phyloP scores from a whole-genome alignment of 2,329 filamentous ascomycete species.

The Thielaviopsis ethacetica region DNA sequence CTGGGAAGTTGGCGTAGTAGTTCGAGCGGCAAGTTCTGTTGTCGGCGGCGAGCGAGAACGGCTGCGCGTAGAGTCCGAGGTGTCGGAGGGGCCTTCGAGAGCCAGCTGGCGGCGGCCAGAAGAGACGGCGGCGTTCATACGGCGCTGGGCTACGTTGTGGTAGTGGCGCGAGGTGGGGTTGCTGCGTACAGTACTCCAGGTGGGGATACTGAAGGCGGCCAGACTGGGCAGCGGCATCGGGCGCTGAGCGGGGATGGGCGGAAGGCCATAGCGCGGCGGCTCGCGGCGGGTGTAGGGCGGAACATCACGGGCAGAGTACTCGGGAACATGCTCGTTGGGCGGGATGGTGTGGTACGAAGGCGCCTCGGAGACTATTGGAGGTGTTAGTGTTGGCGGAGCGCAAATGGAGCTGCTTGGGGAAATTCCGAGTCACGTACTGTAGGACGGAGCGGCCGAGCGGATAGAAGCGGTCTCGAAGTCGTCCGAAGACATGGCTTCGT shows the following conservation, averaged over 20 bases:
- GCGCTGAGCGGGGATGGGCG: slow-evolving; percentile 28
- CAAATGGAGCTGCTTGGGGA: not conserved
- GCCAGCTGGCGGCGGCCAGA: slow-evolving; percentile 17
- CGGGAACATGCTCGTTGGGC: slow-evolving; percentile 31
- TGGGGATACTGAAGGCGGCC: slow-evolving; percentile 37
- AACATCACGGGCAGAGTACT: slow-evolving; percentile 28
- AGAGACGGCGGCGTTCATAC: slow-evolving; percentile 29
- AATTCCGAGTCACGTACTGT: slow-evolving; percentile 31
- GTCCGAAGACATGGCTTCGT: slow-evolving; percentile 24
- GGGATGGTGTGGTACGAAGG: slow-evolving; percentile 46
- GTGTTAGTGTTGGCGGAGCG: not conserved
- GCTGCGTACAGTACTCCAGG: slow-evolving; percentile 39
- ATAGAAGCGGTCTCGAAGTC: slow-evolving; percentile 54
- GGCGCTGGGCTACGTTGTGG: slow-evolving; percentile 45
- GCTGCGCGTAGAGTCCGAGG: not conserved
- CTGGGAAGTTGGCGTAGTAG: not conserved
- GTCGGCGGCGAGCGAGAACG: not conserved
- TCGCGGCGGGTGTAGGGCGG: slow-evolving; percentile 10
- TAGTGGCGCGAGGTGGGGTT: slow-evolving; percentile 44
- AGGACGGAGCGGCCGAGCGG: slow-evolving; percentile 51
- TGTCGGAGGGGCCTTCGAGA: not conserved
- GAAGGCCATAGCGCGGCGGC: slow-evolving; percentile 24
- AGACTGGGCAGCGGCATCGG: slow-evolving; percentile 27
- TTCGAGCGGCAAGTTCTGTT: not conserved
- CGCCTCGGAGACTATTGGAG: slow-evolving; percentile 38